Conservation (phyloP, 1,284 basidiomycete species). For the Melanopsichium pennsylvanicum region DNA sequence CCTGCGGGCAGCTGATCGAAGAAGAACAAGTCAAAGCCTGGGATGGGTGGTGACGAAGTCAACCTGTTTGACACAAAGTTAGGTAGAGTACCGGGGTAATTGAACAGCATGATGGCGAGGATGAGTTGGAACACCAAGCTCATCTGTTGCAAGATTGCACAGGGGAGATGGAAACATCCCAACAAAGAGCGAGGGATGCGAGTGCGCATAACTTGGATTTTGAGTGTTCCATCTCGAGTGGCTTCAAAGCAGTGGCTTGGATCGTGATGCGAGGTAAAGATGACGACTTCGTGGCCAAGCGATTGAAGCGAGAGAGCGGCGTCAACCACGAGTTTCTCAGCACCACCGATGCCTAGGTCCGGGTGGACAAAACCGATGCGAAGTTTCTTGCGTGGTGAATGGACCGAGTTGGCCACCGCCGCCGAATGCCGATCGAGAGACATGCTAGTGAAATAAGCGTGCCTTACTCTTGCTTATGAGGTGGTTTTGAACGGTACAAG, state of each 20-base stretch:
- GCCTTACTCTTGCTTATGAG: no score
- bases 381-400: constrained; percentile 45
- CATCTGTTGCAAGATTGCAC: constrained; percentile 87
- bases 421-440: constrained; percentile 39
- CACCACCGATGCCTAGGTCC: constrained; percentile 96
- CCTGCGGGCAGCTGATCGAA: constrained; percentile 94
- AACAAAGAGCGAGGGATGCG: constrained; percentile 78
- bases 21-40: constrained; percentile 79
- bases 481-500: no score
- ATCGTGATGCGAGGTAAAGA: constrained; percentile 95
- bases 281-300: constrained; percentile 84
- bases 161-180: constrained; percentile 83
- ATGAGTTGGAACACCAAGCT: constrained; percentile 71
- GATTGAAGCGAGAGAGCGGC: constrained; percentile 86
- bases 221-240: constrained; percentile 72
- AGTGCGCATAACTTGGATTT: constrained; percentile 80
- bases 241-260: constrained; percentile 68
- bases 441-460: background rate
- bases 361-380: constrained; percentile 89
- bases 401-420: constrained; percentile 39
- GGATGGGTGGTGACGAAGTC: constrained; percentile 62
- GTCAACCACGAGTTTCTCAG: constrained; percentile 94
- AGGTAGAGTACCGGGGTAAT: constrained; percentile 65
- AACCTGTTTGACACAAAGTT: constrained; percentile 43
- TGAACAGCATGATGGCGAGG: constrained; percentile 44